Percentiles rank a stretch among this genome's conserved stretches.
phyloP scores from a whole-genome alignment of 164 flowering plant genomes.

The Platanus orientalis region DNA sequence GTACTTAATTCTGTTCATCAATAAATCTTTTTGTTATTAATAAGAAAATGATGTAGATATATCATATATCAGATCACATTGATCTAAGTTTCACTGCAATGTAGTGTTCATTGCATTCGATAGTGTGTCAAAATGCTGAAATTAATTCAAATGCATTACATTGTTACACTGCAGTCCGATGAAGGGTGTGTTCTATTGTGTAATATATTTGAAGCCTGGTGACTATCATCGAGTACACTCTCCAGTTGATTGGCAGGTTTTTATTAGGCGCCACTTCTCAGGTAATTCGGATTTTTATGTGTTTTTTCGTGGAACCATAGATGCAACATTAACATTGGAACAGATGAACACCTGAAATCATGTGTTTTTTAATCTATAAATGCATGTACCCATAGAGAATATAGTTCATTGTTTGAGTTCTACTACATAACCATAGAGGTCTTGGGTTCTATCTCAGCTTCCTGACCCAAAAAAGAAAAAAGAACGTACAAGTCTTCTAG shows the following conservation, averaged over 20 bases:
- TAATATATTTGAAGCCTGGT: conserved; percentile 85
- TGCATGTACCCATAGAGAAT: too few species aligned
- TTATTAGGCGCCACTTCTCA: conserved; percentile 81
- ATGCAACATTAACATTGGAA: neutral
- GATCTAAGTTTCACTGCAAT: neutral
- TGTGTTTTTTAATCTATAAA: neutral
- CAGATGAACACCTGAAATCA: too few species aligned
- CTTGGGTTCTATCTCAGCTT: too few species aligned
- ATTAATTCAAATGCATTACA: neutral
- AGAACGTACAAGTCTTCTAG: too few species aligned
- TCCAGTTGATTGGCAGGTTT: conserved; percentile 83
- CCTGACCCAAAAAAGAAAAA: too few species aligned
- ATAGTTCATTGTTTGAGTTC: too few species aligned
- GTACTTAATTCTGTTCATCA: too few species aligned
- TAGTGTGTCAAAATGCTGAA: neutral
- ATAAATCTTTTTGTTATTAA: too few species aligned
- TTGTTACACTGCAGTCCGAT: conserved; percentile 60
- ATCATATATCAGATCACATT: too few species aligned
- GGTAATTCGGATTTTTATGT: conserved; percentile 38
- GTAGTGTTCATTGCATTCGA: neutral
- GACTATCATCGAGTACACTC: conserved; percentile 94
- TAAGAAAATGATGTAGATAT: too few species aligned
- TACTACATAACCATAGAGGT: too few species aligned
- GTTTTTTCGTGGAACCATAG: neutral
- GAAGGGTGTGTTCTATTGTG: conserved; percentile 94